Evolutionary conservation across 768 basidiomycete species (phyloP), one percentile per base, ranked within the genome.

Genomic region (Chalciporus chontae): DNA sequence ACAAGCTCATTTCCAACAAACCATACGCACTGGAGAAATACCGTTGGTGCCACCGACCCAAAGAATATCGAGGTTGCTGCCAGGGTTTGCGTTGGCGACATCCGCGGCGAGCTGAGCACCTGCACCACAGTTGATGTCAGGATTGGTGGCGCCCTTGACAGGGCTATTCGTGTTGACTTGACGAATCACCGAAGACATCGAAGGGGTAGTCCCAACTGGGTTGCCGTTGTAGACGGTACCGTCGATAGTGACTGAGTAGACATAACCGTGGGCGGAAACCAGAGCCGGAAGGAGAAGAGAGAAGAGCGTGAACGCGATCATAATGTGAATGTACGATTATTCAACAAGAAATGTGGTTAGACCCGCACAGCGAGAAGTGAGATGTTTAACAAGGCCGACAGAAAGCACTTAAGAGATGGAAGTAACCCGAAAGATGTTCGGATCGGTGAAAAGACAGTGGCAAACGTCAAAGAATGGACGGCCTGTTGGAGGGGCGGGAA

Each of bases 71-170:
- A 87, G 54, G 1, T 48, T 54, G 60, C 79, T 80, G 10, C 84
- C 85, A 1, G 85, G 82, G 48, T 79, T 81, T 23, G 78, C 84
- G 24, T 69, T 64, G 17, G 74, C 81, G 18, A 76, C 69, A 8
- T 74, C 59, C 4, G 71, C 56, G 0, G 81, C 85, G 1, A 69
- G 62, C 42, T 71, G 64, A 2, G 84, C 78, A 44, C 73, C 66
- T 3, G 66, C 52, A 1, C 87, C 87, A 55, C 87, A 88, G 63
- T 76, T 81, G 15, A 85, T 36, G 38, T 67, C 70, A 2, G 77
- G 65, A 63, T 84, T 85, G 43, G 36, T 65, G 14, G 81, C 73
- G 36, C 82, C 84, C 66, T 86, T 77, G 43, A 78, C 72, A 0
- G 78, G 79, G 11, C 67, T 62, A 43, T 72, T 75, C 17, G 72